phyloP scores from a whole-genome alignment of 1,284 basidiomycete genomes.

The Pseudozyma flocculosa region DNA sequence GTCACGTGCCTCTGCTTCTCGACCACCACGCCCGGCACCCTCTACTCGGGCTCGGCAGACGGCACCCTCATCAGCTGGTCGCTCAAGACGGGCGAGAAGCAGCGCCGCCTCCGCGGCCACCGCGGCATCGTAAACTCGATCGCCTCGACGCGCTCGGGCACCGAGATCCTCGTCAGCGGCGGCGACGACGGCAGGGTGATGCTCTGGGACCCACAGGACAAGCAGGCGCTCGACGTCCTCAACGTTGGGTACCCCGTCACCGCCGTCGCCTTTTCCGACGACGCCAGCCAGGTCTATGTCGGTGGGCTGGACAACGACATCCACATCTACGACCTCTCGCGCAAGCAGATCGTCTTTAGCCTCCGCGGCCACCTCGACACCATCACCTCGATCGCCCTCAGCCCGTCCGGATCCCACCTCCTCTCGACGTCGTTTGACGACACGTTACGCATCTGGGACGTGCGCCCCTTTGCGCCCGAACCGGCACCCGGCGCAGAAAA shows the following conservation, averaged over 20 bases:
- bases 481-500: slow-evolving; percentile 25
- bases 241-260: slow-evolving; percentile 56
- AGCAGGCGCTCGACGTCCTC: slow-evolving; percentile 44
- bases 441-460: slow-evolving; percentile 55
- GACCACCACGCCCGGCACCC: slow-evolving; percentile 20
- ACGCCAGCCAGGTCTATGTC: slow-evolving; percentile 54
- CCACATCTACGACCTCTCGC: slow-evolving; percentile 50
- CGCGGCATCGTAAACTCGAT: slow-evolving; percentile 53
- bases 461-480: slow-evolving; percentile 56
- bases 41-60: slow-evolving; percentile 56
- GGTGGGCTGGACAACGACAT: slow-evolving; percentile 57
- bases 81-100: slow-evolving; percentile 39
- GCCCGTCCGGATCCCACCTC: slow-evolving; percentile 53
- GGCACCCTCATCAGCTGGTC: slow-evolving; percentile 53
- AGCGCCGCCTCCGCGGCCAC: slow-evolving; percentile 51
- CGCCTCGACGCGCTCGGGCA: slow-evolving; percentile 35
- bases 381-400: slow-evolving; percentile 45
- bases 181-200: slow-evolving; percentile 55
- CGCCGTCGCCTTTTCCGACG: slow-evolving; percentile 52
- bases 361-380: slow-evolving; percentile 49
- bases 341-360: slow-evolving; percentile 39
- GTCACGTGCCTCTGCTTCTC: slow-evolving; percentile 51
- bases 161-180: slow-evolving; percentile 43
- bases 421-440: slow-evolving; percentile 51
- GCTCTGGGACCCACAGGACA: slow-evolving; percentile 50